Evolutionary conservation across 2,329 filamentous ascomycete species (phyloP).

Genomic region (Pseudogymnoascus sp.): DNA sequence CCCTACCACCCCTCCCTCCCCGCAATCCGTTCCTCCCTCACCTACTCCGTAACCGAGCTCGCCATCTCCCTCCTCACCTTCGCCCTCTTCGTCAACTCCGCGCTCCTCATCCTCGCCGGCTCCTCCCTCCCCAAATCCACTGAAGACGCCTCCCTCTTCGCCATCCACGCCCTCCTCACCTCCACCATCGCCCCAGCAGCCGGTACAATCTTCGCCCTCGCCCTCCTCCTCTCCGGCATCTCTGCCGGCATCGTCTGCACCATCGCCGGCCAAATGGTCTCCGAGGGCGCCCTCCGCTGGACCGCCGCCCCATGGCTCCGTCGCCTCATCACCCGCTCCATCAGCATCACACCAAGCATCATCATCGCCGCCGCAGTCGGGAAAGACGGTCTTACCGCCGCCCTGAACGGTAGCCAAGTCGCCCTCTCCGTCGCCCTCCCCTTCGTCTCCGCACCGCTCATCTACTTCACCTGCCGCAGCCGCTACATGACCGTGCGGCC

Average conservation of each 20-base stretch:
- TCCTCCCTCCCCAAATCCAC: constrained; percentile 59
- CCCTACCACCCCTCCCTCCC: constrained; percentile 63
- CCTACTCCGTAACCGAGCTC: constrained; percentile 64
- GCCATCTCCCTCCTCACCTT: constrained; percentile 70
- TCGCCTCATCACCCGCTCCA: constrained; percentile 65
- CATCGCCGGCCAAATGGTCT: constrained; percentile 83
- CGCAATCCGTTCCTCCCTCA: constrained; percentile 67
- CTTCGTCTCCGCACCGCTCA: constrained; percentile 72
- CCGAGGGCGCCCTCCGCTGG: constrained; percentile 74
- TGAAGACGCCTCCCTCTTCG: constrained; percentile 67
- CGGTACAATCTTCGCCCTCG: constrained; percentile 76
- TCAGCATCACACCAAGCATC: constrained; percentile 75
- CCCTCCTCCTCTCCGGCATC: constrained; percentile 69
- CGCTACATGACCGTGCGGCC: constrained; percentile 69
- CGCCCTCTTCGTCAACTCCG: constrained; percentile 74
- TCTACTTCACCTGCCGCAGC: constrained; percentile 75
- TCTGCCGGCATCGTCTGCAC: constrained; percentile 83
- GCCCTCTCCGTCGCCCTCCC: constrained; percentile 71
- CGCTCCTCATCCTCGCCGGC: constrained; percentile 75
- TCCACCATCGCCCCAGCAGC: constrained; percentile 63
- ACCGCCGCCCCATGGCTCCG: constrained; percentile 68
- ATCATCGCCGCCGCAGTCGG: constrained; percentile 77
- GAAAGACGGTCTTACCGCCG: constrained; percentile 57
- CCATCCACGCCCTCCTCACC: constrained; percentile 67
- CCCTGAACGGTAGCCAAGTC: constrained; percentile 70